Conservation (phyloP, 2,329 filamentous ascomycete genomes). For the Penicillium olsonii region DNA sequence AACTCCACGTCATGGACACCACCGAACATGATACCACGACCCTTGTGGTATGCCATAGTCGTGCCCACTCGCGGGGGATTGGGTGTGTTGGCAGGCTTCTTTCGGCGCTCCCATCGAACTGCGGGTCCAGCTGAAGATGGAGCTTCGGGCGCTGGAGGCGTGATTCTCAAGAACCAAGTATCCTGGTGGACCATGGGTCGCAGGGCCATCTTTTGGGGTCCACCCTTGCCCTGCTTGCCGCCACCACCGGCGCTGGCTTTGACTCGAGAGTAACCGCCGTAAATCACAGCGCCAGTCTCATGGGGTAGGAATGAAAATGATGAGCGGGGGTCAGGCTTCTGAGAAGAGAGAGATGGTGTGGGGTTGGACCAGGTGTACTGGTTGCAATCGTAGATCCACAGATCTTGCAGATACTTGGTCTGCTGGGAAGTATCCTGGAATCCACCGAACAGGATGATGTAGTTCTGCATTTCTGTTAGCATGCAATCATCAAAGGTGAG, state of each 20-base stretch:
- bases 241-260: slow-evolving; percentile 65
- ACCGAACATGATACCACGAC: slow-evolving; percentile 88
- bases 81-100: slow-evolving; percentile 86
- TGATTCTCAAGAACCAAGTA: slow-evolving; percentile 87
- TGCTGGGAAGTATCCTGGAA: slow-evolving; percentile 97
- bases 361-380: slow-evolving; percentile 84
- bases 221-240: slow-evolving; percentile 64
- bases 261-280: slow-evolving; percentile 89
- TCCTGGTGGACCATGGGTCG: slow-evolving; percentile 92
- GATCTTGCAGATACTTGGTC: slow-evolving; percentile 88
- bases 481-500: background rate
- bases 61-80: slow-evolving; percentile 81
- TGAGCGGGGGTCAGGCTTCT: slow-evolving; percentile 86
- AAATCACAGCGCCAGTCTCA: slow-evolving; percentile 84
- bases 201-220: slow-evolving; percentile 67
- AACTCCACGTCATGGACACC: slow-evolving; percentile 92
- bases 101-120: slow-evolving; percentile 88
- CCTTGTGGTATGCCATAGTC: slow-evolving; percentile 93
- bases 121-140: slow-evolving; percentile 66
- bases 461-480: slow-evolving; percentile 57
- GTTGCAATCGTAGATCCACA: slow-evolving; percentile 93
- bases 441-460: slow-evolving; percentile 91
- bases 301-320: slow-evolving; percentile 92
- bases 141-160: slow-evolving; percentile 68
- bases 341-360: slow-evolving; percentile 70